These are phyloP conservation scores for Cocos nucifera DNA, from an alignment of 176 grass and related monocot species.

Conservation along the genomic window DNA sequence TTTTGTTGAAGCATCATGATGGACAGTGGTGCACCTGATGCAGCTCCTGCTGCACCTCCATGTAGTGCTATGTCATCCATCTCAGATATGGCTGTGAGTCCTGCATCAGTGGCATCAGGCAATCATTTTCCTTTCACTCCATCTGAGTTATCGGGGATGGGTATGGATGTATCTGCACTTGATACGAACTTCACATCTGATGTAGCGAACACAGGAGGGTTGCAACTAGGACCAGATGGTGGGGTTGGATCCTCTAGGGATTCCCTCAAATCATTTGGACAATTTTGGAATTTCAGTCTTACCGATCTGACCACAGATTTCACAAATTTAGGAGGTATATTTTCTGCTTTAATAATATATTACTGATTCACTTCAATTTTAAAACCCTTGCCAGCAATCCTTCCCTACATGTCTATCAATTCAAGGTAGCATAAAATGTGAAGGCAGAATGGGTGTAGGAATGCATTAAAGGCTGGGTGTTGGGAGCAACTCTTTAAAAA, in stretches of 20 bases:
- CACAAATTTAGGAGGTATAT: conserved; percentile 80
- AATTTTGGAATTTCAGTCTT: conserved; percentile 97
- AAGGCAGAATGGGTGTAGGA: too few relatives aligned
- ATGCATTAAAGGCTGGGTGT: too few relatives aligned
- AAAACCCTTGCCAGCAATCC: too few relatives aligned
- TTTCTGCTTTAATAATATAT: background rate
- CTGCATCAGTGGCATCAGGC: conserved; percentile 79
- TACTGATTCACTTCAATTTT: too few relatives aligned
- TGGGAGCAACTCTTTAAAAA: too few relatives aligned
- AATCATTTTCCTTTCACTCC: conserved; percentile 84
- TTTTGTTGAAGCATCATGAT: conserved; percentile 55
- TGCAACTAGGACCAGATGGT: conserved; percentile 71
- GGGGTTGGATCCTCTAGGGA: conserved; percentile 63
- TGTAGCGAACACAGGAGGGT: conserved; percentile 35
- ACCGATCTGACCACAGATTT: conserved; percentile 91
- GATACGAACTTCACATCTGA: conserved; percentile 69
- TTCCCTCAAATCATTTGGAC: conserved; percentile 68
- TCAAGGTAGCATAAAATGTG: too few relatives aligned
- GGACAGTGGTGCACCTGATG: conserved; percentile 41
- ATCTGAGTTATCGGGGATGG: conserved; percentile 74
- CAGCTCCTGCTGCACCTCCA: conserved; percentile 33
- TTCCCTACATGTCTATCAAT: too few relatives aligned
- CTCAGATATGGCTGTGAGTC: conserved; percentile 85
- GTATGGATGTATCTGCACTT: conserved; percentile 66
- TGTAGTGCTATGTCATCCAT: conserved; percentile 47